Evolutionary conservation across 257 asterid species (phyloP).

Genomic region (Ophiorrhiza pumila): DNA sequence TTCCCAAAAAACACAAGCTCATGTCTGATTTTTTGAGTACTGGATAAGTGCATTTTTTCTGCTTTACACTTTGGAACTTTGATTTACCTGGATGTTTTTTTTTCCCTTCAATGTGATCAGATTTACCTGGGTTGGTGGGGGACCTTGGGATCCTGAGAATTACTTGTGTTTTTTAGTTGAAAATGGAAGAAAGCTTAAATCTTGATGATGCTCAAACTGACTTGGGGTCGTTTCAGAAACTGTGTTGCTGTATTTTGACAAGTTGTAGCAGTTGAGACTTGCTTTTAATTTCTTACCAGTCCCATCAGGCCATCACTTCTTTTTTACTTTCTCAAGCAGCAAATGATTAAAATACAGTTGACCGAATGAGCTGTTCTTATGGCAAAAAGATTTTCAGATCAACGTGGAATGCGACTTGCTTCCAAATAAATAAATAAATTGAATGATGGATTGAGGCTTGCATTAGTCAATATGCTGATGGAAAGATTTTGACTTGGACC

Average conservation of each 20-base stretch:
- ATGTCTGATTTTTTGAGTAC: background rate
- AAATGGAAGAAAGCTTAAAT: background rate
- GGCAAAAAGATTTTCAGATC: background rate
- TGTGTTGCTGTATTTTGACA: background rate
- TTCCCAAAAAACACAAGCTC: conserved; percentile 6
- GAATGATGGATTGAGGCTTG: background rate
- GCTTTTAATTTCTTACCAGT: background rate
- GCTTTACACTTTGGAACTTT: background rate
- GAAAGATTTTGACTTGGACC: conserved; percentile 5
- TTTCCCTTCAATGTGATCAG: background rate
- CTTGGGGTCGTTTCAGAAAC: background rate
- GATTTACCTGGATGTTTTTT: background rate
- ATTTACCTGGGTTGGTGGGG: background rate
- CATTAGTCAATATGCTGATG: background rate
- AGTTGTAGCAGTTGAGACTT: background rate
- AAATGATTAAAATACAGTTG: background rate
- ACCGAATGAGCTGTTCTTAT: background rate
- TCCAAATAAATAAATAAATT: no score
- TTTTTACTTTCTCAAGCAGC: background rate
- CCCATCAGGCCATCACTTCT: background rate
- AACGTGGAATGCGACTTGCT: background rate
- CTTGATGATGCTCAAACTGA: background rate
- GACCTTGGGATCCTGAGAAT: background rate
- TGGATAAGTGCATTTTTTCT: background rate
- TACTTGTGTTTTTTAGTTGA: conserved; percentile 4